phyloP scores from a whole-genome alignment of 179 eudicot species.

The Beta corolliflora region DNA sequence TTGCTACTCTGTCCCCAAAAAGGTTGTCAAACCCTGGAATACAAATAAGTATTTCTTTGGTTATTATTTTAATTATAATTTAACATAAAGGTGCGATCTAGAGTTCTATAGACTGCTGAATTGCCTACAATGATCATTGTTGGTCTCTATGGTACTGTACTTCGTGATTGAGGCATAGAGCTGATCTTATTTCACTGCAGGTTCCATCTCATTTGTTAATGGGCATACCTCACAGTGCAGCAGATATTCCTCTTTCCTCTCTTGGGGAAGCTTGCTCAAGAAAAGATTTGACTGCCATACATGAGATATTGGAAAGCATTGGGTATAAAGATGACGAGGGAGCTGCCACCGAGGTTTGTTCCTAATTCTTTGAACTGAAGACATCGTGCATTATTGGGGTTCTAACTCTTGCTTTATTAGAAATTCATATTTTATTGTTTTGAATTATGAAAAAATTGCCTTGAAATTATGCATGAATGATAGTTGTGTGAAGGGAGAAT shows the following conservation, averaged over 20 bases:
- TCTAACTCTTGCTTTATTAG: not conserved
- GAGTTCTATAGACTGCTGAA: not conserved
- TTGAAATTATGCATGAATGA: not conserved
- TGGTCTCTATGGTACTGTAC: not conserved
- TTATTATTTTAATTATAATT: not conserved
- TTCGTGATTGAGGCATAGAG: not conserved
- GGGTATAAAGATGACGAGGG: conserved; percentile 94
- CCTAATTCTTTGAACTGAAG: conserved; percentile 3
- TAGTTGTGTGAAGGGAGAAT: not conserved
- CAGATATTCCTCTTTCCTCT: conserved; percentile 44
- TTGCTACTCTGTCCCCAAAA: not conserved
- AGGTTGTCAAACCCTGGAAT: not conserved
- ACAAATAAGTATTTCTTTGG: not conserved
- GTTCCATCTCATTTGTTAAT: conserved; percentile 59
- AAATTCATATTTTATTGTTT: not conserved
- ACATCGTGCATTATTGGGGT: conserved; percentile 6
- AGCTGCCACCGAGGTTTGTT: conserved; percentile 90
- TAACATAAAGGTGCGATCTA: too few species aligned
- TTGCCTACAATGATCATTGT: not conserved
- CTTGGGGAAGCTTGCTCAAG: conserved; percentile 61
- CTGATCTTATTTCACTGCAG: conserved; percentile 30
- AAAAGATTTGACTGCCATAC: conserved; percentile 71
- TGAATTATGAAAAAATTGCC: not conserved
- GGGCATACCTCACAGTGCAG: conserved; percentile 50
- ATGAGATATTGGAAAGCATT: conserved; percentile 65